These are phyloP conservation scores for Solanum commersonii DNA, from an alignment of 257 asterid genomes.

Conservation along the genomic window DNA sequence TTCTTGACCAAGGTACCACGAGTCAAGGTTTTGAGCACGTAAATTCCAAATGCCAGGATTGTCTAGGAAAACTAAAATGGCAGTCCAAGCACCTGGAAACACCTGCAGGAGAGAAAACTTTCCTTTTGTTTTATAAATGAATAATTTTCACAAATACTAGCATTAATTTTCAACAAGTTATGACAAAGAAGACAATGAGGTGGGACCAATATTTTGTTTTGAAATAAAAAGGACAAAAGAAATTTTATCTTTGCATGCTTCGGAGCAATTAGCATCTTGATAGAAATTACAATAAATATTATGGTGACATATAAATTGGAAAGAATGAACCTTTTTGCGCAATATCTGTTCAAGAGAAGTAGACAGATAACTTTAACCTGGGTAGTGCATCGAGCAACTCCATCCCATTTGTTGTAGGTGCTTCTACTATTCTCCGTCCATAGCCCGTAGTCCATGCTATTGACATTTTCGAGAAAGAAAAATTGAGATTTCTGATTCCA, in stretches of 20 bases:
- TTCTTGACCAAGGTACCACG: conserved; percentile 97
- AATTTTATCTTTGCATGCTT: background rate
- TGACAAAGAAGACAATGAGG: background rate
- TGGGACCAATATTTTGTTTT: background rate
- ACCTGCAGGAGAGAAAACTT: conserved; percentile 32
- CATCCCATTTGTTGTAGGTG: conserved; percentile 93
- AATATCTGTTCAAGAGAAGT: background rate
- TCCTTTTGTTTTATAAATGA: background rate
- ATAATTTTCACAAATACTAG: background rate
- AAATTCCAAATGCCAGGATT: conserved; percentile 92
- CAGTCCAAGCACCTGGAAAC: conserved; percentile 95
- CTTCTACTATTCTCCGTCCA: conserved; percentile 89
- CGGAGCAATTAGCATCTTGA: background rate
- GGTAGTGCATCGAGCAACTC: conserved; percentile 90
- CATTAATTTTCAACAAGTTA: background rate
- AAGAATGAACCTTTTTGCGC: background rate
- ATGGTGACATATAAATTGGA: background rate
- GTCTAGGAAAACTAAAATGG: conserved; percentile 69
- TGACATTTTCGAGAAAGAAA: background rate
- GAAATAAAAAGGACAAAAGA: background rate
- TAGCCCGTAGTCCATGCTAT: conserved; percentile 86
- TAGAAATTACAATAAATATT: background rate
- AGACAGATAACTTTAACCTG: conserved; percentile 37
- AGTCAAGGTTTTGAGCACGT: conserved; percentile 82
- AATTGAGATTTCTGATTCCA: background rate